Percentiles rank a stretch among this genome's conserved stretches.
Conservation (phyloP, 176 grass and related monocot genomes). For the Carex littledalei region DNA sequence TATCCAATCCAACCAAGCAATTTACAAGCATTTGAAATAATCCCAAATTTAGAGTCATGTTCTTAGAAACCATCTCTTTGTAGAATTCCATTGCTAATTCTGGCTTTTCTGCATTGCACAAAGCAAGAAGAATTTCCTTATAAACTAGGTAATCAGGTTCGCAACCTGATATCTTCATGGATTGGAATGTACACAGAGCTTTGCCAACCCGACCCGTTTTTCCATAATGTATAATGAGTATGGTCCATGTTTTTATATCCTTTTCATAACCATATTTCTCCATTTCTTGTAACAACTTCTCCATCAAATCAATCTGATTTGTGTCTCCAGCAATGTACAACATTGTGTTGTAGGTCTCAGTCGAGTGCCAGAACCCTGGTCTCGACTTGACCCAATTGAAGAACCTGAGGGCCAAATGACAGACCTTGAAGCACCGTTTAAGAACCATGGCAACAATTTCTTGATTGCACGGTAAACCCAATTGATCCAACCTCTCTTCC, state of each 20-base stretch:
- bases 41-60: conserved; percentile 27
- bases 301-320: conserved; percentile 33
- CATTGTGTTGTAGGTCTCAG: conserved; percentile 60
- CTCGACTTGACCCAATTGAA: conserved; percentile 56
- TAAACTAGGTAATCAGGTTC: conserved; percentile 38
- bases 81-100: conserved; percentile 75
- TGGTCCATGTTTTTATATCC: conserved; percentile 72
- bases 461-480: conserved; percentile 35
- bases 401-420: conserved; percentile 48
- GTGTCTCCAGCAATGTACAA: conserved; percentile 58
- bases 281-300: conserved; percentile 57
- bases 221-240: conserved; percentile 45
- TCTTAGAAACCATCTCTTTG: conserved; percentile 53
- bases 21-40: conserved; percentile 48
- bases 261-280: conserved; percentile 42
- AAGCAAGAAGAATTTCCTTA: conserved; percentile 41
- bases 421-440: conserved; percentile 60
- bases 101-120: conserved; percentile 44
- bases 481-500: conserved; percentile 35
- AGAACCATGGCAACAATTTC: conserved; percentile 58
- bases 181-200: conserved; percentile 48
- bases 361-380: conserved; percentile 40
- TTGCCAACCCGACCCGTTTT: conserved; percentile 44
- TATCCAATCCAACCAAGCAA: conserved; percentile 44
- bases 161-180: conserved; percentile 48